phyloP scores from a whole-genome alignment of 2,329 filamentous ascomycete genomes.

The Ceratocystis harringtonii region DNA sequence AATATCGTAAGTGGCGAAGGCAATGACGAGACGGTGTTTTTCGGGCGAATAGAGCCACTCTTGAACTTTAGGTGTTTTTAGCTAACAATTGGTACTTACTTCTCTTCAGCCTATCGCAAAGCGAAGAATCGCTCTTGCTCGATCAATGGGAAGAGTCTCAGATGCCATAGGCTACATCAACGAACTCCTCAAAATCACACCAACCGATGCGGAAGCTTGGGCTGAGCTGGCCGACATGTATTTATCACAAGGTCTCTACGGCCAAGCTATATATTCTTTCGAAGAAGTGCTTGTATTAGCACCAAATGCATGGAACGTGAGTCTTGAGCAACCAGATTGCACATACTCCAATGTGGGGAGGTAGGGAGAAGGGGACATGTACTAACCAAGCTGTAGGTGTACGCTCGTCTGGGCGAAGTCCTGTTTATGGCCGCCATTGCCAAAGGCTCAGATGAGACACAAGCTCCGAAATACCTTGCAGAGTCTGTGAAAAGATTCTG shows the following conservation, averaged over 20 bases:
- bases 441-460: constrained; percentile 19
- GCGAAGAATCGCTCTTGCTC: constrained; percentile 64
- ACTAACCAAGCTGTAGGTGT: constrained; percentile 42
- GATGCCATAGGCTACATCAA: constrained; percentile 65
- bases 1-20: constrained; percentile 51
- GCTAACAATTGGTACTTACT: constrained; percentile 17
- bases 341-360: background rate
- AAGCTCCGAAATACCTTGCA: constrained; percentile 37
- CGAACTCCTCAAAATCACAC: constrained; percentile 63
- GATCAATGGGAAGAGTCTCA: constrained; percentile 50
- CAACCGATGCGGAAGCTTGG: constrained; percentile 89
- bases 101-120: constrained; percentile 62
- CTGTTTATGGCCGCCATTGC: constrained; percentile 52
- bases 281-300: constrained; percentile 79
- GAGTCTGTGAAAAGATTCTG: constrained; percentile 75
- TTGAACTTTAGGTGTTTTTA: constrained; percentile 20
- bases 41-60: constrained; percentile 3
- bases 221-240: constrained; percentile 83
- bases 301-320: constrained; percentile 90
- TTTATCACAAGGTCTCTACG: constrained; percentile 58
- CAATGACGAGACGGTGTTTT: background rate
- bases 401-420: constrained; percentile 74
- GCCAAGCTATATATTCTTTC: constrained; percentile 72
- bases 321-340: constrained; percentile 23
- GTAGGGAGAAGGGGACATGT: background rate